Conservation (phyloP, 495 filamentous ascomycete species). For the Daldinia concentrica region DNA sequence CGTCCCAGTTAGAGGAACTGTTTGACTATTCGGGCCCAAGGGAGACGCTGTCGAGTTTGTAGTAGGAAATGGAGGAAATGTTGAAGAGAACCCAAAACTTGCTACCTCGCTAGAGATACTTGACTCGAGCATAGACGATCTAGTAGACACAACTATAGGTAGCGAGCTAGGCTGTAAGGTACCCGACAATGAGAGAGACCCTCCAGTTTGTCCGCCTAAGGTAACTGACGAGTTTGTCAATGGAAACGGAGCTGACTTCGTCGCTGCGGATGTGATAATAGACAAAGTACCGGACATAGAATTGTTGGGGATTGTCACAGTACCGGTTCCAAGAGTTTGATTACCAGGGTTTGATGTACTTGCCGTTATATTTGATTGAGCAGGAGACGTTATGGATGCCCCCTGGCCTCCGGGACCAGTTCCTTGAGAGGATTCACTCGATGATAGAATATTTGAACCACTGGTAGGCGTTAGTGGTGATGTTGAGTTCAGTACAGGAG, state of each 20-base stretch:
- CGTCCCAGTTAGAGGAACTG: conserved; percentile 14
- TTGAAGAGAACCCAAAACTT: conserved; percentile 2
- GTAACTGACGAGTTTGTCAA: conserved; percentile 40
- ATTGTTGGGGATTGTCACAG: background rate
- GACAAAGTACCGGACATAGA: conserved; percentile 1
- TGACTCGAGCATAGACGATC: background rate
- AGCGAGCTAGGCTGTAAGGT: conserved; percentile 12
- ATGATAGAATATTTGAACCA: conserved; percentile 1
- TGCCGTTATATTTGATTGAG: conserved; percentile 4
- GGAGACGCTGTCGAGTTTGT: conserved; percentile 25
- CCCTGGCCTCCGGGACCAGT: conserved; percentile 2
- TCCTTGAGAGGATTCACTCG: conserved; percentile 14
- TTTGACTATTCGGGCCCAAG: conserved; percentile 9
- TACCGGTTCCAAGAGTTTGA: conserved; percentile 4
- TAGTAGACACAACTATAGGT: conserved; percentile 12
- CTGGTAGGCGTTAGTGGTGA: conserved; percentile 16
- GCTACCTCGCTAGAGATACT: background rate
- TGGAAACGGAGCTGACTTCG: conserved; percentile 27
- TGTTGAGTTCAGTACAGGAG: conserved; percentile 21
- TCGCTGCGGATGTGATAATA: background rate
- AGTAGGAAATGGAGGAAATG: conserved; percentile 22
- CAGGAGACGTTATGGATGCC: conserved; percentile 1
- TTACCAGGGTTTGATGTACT: conserved; percentile 4
- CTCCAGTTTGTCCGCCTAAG: conserved; percentile 7
- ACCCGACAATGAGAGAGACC: conserved; percentile 8